Evolutionary conservation across 495 filamentous ascomycete genomes (phyloP).

Genomic region (Filosporella fistucella): DNA sequence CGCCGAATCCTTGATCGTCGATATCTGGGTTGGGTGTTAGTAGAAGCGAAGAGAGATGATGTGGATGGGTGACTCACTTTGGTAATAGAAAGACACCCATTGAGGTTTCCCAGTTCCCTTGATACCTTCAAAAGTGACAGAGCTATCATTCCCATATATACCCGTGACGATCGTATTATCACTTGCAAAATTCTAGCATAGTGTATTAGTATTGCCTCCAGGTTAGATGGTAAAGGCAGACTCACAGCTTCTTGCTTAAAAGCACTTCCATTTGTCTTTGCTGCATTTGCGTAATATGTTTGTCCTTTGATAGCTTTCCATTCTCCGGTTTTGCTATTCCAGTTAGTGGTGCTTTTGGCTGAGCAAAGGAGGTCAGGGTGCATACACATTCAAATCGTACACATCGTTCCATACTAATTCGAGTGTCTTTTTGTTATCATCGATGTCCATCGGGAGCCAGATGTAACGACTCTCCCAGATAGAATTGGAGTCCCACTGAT

Average conservation of each 20-base stretch:
- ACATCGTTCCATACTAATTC: constrained; percentile 37
- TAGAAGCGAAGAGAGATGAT: constrained; percentile 4
- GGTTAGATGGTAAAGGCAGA: not conserved
- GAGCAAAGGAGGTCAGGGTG: not conserved
- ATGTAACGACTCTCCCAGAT: constrained; percentile 48
- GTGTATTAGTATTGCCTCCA: not conserved
- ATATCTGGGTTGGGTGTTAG: constrained; percentile 22
- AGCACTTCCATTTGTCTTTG: constrained; percentile 34
- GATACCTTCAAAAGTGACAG: constrained; percentile 40
- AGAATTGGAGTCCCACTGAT: constrained; percentile 45
- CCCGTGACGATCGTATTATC: constrained; percentile 38
- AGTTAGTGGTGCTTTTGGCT: not conserved
- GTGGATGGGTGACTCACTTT: constrained; percentile 23
- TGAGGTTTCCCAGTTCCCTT: constrained; percentile 44
- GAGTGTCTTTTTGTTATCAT: constrained; percentile 32
- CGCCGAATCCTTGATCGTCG: constrained; percentile 39
- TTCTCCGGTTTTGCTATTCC: constrained; percentile 36
- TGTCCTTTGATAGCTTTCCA: constrained; percentile 36
- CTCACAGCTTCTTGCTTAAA: constrained; percentile 42
- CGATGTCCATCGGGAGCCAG: constrained; percentile 44
- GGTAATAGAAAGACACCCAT: constrained; percentile 53
- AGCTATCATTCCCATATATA: constrained; percentile 47
- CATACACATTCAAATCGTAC: constrained; percentile 37
- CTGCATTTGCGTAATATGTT: constrained; percentile 34
- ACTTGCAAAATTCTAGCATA: constrained; percentile 36